phyloP scores from a whole-genome alignment of 2,329 filamentous ascomycete species.

The Dactylonectria macrodidyma region DNA sequence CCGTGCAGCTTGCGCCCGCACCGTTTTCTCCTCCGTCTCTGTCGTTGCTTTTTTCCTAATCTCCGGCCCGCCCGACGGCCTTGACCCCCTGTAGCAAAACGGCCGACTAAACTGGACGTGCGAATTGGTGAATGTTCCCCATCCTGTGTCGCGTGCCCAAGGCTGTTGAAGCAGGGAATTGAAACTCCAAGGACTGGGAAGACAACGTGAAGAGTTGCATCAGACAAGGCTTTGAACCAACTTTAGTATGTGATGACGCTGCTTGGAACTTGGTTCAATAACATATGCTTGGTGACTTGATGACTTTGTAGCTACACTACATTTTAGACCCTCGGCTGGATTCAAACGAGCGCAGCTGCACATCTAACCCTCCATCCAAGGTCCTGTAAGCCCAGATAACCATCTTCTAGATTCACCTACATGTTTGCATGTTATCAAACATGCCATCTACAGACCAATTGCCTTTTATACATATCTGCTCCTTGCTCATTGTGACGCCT shows the following conservation, averaged over 20 bases:
- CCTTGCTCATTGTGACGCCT: too few species aligned
- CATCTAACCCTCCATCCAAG: too few species aligned
- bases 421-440: too few species aligned
- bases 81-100: constrained; percentile 8
- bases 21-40: not conserved
- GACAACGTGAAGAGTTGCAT: not conserved
- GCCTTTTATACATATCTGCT: too few species aligned
- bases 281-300: not conserved
- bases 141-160: not conserved
- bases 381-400: too few species aligned
- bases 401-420: too few species aligned
- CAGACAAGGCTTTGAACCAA: not conserved
- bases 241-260: not conserved
- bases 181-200: not conserved
- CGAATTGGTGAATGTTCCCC: not conserved
- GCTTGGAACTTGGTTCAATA: too few species aligned
- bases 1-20: constrained; percentile 16
- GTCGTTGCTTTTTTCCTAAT: constrained; percentile 23
- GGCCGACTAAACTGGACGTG: constrained; percentile 10
- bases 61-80: constrained; percentile 11
- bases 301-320: not conserved
- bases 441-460: too few species aligned
- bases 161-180: not conserved
- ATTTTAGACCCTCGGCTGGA: not conserved
- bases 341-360: constrained; percentile 63